These are phyloP conservation scores for Cymodocea nodosa DNA, from an alignment of 116 monocot species.

Conservation along the genomic window DNA sequence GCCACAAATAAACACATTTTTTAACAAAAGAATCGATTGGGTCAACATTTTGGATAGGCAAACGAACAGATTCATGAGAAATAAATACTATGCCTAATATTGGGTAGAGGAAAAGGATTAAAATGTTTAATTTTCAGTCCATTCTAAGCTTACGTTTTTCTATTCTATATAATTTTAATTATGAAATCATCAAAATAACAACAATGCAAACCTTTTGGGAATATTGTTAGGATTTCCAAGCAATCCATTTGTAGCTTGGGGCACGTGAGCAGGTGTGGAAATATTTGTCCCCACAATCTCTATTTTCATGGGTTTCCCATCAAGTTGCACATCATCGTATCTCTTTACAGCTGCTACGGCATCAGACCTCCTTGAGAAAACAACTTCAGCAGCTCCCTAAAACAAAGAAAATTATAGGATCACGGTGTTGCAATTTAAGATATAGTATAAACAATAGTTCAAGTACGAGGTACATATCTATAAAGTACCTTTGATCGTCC, in stretches of 20 bases:
- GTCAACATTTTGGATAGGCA: no score
- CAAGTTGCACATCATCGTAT: constrained; percentile 95
- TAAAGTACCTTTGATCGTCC: constrained; percentile 79
- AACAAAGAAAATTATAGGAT: background rate
- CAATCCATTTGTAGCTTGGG: constrained; percentile 7
- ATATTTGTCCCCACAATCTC: constrained; percentile 73
- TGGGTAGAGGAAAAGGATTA: no score
- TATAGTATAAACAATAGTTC: no score
- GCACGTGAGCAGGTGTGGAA: constrained; percentile 18
- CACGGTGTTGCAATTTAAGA: background rate
- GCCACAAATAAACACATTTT: no score
- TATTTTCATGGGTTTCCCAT: constrained; percentile 96
- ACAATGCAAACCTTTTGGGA: constrained; percentile 15
- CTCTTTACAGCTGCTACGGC: constrained; percentile 80
- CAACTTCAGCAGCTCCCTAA: constrained; percentile 57
- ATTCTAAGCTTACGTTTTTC: no score
- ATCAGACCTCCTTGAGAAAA: constrained; percentile 64
- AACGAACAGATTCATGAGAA: no score
- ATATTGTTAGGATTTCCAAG: constrained; percentile 16
- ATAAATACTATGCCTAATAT: no score
- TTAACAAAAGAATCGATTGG: no score
- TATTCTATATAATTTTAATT: no score
- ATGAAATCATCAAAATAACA: constrained; percentile 1
- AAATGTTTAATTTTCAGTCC: no score
- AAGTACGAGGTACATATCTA: background rate